Base-by-base conservation (phyloP, 2,329 filamentous ascomycete genomes). In the Trichoderma lentiforme region DNA sequence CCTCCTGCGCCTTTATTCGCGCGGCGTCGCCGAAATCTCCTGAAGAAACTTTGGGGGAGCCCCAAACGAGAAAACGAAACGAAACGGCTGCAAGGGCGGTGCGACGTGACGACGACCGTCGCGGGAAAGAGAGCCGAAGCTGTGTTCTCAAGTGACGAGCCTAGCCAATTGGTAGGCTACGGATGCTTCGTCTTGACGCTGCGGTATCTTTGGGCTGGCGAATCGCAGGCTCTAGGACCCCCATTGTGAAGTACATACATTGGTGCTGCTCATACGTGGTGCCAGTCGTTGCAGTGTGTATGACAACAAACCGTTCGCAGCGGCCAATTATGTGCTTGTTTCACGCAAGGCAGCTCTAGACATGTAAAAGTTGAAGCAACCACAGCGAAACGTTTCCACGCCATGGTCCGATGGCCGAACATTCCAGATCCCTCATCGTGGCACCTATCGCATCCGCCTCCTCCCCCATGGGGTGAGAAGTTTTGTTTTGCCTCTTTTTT, bases 21-120 rank as follows among this genome's bases (percentile, higher is more conserved):
- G 64, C 71, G 71, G 71, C 71, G 39, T 70, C 71, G 71, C 71
- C 71, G 71, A 72, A 39, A 72, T 61, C 51, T 70, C 58, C 60
- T n/a, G 32, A 61, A 58, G 60, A 47, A 58, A 39, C 28, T 26
- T 61, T 43, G 61, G 53, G 56, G 26, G 32, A 43, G 21, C 30
- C 63, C 6, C 18, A 58, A 32, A 15, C 14, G 6, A 26, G 15
- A 6, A 57, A n/a, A n/a, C 47, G 24, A 43, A 53, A 51, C 18
- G 34, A 39, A 51, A 66, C 63, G 51, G 57, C 71, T 70, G 71
- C 67, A 72, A 70, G 67, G 71, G 60, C 53, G n/a, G 63, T 68
- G 26, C 70, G 57, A 68, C 70, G 34, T 51, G 57, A 53, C 57
- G 36, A 61, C 39, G 57, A 34, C 36, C 8, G 4, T 15, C 24